A percentile compares a stretch with the other conserved stretches of the same genome.
These are phyloP conservation scores for Trypanosoma theileri DNA, from an alignment of 208 protist species.

Conservation along the genomic window DNA sequence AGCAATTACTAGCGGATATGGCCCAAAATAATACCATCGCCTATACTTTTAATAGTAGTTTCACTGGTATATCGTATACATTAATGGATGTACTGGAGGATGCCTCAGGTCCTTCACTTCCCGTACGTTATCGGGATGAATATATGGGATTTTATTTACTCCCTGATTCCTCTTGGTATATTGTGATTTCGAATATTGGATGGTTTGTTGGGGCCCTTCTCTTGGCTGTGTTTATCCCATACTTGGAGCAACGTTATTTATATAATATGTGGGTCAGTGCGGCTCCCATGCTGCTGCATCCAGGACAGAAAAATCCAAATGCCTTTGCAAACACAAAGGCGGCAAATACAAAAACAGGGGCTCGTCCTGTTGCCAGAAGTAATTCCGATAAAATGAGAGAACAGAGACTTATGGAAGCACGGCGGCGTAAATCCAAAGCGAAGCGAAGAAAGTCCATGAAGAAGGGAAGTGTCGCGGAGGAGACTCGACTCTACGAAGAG, in stretches of 20 bases:
- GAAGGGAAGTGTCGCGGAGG: slow-evolving; percentile 12
- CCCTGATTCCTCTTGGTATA: slow-evolving; percentile 9
- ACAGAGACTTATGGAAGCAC: not conserved
- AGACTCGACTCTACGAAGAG: not conserved
- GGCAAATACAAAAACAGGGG: too few species aligned
- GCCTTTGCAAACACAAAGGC: too few species aligned
- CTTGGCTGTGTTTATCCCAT: slow-evolving; percentile 13
- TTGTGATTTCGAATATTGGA: slow-evolving; percentile 26
- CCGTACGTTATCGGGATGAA: slow-evolving; percentile 15
- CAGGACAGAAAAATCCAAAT: too few species aligned
- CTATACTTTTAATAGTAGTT: slow-evolving; percentile 10
- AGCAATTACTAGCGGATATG: slow-evolving; percentile 28
- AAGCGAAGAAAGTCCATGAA: slow-evolving; percentile 7
- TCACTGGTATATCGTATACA: slow-evolving; percentile 1
- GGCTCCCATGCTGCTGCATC: too few species aligned
- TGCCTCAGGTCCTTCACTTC: slow-evolving; percentile 7
- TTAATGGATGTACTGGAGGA: slow-evolving; percentile 21
- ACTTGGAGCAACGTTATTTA: slow-evolving; percentile 22
- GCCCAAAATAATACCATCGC: not conserved
- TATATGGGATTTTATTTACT: slow-evolving; percentile 30
- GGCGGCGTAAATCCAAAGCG: not conserved
- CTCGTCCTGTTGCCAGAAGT: too few species aligned
- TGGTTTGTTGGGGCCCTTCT: slow-evolving; percentile 34
- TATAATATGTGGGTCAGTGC: slow-evolving; percentile 22
- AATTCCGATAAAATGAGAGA: too few species aligned